These are phyloP conservation scores for Zarea fungicola DNA, from an alignment of 2,329 filamentous ascomycete species.

Conservation along the genomic window DNA sequence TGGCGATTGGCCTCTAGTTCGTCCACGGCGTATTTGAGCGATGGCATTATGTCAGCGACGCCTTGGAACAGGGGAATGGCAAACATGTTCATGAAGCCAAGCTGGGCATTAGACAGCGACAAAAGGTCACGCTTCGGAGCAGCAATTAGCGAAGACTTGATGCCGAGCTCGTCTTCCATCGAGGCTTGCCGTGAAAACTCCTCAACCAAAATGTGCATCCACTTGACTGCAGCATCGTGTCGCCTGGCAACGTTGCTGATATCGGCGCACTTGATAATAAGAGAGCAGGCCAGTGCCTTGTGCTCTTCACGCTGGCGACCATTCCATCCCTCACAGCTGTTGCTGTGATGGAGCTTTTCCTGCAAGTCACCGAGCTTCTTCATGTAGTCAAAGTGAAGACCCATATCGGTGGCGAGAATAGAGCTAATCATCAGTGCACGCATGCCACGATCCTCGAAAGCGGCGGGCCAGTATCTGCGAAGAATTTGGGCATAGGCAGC, in stretches of 20 bases:
- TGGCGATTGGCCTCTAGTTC: constrained; percentile 74
- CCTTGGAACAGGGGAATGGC: constrained; percentile 87
- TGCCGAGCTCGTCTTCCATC: constrained; percentile 84
- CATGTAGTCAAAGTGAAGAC: constrained; percentile 96
- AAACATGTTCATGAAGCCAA: constrained; percentile 95
- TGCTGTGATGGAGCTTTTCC: constrained; percentile 65
- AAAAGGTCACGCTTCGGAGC: constrained; percentile 77
- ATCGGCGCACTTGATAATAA: constrained; percentile 96
- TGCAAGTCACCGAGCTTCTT: constrained; percentile 76
- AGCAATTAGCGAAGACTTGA: constrained; percentile 81
- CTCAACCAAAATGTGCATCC: constrained; percentile 91
- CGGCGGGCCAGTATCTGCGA: constrained; percentile 81
- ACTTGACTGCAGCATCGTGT: constrained; percentile 75
- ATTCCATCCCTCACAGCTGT: constrained; percentile 68
- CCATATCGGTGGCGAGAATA: constrained; percentile 98
- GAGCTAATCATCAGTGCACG: constrained; percentile 91
- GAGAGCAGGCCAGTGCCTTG: constrained; percentile 75
- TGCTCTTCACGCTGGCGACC: constrained; percentile 70
- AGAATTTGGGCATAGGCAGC: constrained; percentile 96
- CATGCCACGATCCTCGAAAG: constrained; percentile 73
- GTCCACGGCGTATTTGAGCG: constrained; percentile 75
- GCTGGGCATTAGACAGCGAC: constrained; percentile 80
- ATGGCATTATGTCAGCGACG: constrained; percentile 78
- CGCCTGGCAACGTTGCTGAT: constrained; percentile 95
- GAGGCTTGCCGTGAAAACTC: constrained; percentile 90